Evolutionary conservation across 352 stramenopile genomes (phyloP).

Genomic region (Globisporangium spinosum): DNA sequence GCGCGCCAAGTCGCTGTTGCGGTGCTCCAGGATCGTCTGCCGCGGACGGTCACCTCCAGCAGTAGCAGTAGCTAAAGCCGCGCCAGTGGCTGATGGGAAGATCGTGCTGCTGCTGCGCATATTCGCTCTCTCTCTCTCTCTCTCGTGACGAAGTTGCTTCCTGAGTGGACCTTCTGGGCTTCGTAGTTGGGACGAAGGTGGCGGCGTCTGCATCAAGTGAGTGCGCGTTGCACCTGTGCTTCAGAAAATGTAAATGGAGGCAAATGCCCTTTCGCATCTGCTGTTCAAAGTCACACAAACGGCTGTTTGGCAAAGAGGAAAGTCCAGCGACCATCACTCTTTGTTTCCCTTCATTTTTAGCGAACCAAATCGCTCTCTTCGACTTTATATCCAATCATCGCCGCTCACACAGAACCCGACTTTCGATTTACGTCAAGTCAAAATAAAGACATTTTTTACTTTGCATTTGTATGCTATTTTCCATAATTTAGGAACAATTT

Average conservation of each 20-base stretch:
- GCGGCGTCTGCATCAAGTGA: background rate
- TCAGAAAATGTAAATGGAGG: background rate
- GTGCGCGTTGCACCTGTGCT: background rate
- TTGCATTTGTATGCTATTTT: background rate
- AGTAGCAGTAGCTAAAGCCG: background rate
- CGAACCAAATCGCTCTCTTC: background rate
- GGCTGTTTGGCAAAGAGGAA: background rate
- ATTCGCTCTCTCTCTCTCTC: background rate
- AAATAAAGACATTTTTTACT: background rate
- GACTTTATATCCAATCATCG: background rate
- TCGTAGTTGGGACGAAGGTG: background rate
- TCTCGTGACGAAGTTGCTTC: background rate
- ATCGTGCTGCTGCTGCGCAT: constrained; percentile 15
- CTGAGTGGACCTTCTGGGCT: background rate
- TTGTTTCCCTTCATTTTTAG: background rate
- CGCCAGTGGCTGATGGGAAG: background rate
- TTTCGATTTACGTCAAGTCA: background rate
- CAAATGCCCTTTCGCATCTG: background rate
- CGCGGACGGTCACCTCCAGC: constrained; percentile 7
- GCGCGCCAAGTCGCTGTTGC: constrained; percentile 20
- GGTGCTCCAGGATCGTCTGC: constrained; percentile 13
- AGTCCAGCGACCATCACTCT: background rate
- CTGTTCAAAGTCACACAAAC: background rate
- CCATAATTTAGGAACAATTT: background rate
- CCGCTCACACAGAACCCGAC: background rate